Base-by-base conservation (phyloP, 2,329 filamentous ascomycete species). In the Cladophialophora chaetospira region DNA sequence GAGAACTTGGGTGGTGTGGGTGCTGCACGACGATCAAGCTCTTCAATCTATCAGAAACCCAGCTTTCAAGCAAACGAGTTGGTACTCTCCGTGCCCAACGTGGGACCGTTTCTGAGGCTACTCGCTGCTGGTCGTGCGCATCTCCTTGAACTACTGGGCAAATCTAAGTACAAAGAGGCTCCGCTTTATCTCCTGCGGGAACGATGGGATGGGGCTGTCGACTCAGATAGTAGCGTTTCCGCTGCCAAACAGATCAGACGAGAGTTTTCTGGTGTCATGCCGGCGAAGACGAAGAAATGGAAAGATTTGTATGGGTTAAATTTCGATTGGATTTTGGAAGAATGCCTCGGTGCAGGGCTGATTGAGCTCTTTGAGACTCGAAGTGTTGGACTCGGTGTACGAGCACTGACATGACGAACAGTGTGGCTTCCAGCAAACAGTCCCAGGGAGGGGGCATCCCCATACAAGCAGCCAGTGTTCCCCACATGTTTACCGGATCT, bases 361-460 rank as follows among this genome's bases (percentile, higher is more conserved):
- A 73, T 86, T 9, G 83, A 87, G 69, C 65, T 83, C 5, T 87
- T 87, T 64, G 80, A 85, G 63, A 87, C 84, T 4, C 79, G 83
- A 15, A 84, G 79, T 65, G 83, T 86, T 25, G 84, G 84, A 3
- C 71, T 78, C 42, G 84, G 78, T 13, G 76, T 84, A 23, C 70
- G 76, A 51, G 60, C 59, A 19, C 40, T 64, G 53, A 45, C 54
- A n/a, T 66, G 58, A 58, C 5, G 3, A 11, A 29, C 13, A 13
- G 25, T 28, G n/a, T 13, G 28, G 17, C 35, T 26, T 11, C 35
- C 40, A 42, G 21, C 35, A 42, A 26, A 17, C 36, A 25, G 31
- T 35, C 15, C 19, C 17, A 43, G 8, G 28, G 26, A n/a, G 48
- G 4, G 13, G 13, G 29, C 45, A n/a, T 17, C 8, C 9, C 25